Conservation (phyloP, 2,329 filamentous ascomycete genomes). For the Dactylellina parvicollis region DNA sequence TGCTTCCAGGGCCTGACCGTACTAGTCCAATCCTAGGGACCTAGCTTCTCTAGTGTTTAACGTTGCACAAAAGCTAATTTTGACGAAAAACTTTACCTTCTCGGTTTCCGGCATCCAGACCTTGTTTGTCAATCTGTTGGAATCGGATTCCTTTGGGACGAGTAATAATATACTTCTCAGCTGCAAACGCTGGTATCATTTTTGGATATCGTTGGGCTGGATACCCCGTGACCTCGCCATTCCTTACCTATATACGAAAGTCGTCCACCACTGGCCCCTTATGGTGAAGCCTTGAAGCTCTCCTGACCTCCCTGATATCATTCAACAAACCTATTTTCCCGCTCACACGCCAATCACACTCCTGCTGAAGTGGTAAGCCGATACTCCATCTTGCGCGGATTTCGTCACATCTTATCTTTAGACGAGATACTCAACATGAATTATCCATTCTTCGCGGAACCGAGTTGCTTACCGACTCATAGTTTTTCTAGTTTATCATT, state of each 20-base stretch:
- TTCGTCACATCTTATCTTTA: neutral
- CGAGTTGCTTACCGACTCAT: conserved; percentile 25
- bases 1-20: neutral
- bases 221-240: conserved; percentile 13
- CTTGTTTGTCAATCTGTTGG: neutral
- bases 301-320: neutral
- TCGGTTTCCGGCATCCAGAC: conserved; percentile 24
- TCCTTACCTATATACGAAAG: conserved; percentile 21
- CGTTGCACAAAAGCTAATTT: conserved; percentile 50
- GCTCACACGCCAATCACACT: conserved; percentile 7
- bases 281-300: neutral
- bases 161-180: conserved; percentile 6
- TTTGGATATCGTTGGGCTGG: conserved; percentile 29
- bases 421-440: neutral
- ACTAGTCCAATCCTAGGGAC: conserved; percentile 10
- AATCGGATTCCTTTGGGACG: neutral
- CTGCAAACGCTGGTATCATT: neutral
- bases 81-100: conserved; percentile 12
- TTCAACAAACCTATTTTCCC: neutral
- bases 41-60: conserved; percentile 12
- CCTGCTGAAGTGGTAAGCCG: conserved; percentile 36
- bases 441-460: neutral
- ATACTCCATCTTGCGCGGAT: conserved; percentile 3
- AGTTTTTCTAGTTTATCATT: conserved; percentile 9
- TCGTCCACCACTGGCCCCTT: neutral